phyloP scores from a whole-genome alignment of 345 rosid genomes.

The Eucalyptus urophylla region DNA sequence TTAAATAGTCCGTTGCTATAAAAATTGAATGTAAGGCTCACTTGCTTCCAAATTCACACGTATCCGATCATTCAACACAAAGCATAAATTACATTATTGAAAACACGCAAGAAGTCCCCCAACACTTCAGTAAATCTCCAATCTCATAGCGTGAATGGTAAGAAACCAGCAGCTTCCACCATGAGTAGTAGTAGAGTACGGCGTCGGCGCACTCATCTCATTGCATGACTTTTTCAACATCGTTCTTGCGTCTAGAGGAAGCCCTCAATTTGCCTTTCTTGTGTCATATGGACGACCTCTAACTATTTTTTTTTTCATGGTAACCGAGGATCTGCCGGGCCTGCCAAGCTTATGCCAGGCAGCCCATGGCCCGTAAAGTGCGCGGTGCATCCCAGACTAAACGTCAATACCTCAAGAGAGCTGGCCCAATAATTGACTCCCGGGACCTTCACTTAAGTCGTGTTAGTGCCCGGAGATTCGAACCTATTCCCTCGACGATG shows the following conservation, averaged over 20 bases:
- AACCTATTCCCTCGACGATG: no score
- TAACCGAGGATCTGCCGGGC: no score
- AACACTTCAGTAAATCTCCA: background rate
- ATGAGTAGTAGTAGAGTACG: no score
- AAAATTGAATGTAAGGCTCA: background rate
- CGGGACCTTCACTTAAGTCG: no score
- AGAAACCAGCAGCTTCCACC: no score
- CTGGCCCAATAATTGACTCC: no score
- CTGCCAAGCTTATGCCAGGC: fast-evolving
- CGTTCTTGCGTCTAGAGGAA: background rate
- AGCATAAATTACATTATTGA: background rate
- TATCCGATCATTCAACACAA: background rate
- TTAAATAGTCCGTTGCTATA: background rate
- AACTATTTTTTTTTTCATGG: background rate
- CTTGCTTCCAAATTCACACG: background rate
- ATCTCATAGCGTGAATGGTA: background rate
- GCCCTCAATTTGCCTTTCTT: background rate
- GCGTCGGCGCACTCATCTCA: background rate
- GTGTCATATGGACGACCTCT: background rate
- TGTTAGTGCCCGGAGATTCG: no score
- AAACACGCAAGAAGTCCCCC: background rate
- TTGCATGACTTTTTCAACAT: background rate
- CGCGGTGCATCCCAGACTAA: no score
- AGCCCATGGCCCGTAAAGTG: no score
- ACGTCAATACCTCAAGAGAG: fast-evolving